These are phyloP conservation scores for Pisolithus thermaeus DNA, from an alignment of 1,284 basidiomycete genomes.

Conservation along the genomic window DNA sequence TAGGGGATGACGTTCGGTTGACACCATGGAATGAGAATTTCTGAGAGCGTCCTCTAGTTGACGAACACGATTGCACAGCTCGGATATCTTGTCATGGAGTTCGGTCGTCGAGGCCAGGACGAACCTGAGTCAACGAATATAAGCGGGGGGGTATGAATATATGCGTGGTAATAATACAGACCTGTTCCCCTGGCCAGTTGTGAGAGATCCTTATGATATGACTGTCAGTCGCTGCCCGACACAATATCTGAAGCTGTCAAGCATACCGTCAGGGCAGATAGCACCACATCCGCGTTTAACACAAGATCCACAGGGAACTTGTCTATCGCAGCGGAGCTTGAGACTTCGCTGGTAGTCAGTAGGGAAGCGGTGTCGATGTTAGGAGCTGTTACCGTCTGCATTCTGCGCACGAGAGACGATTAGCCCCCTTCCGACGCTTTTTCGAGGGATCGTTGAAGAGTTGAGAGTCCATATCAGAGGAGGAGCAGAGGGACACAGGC, in stretches of 20 bases:
- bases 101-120: slow-evolving; percentile 78
- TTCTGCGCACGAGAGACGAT: slow-evolving; percentile 70
- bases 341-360: slow-evolving; percentile 36
- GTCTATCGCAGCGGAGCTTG: slow-evolving; percentile 72
- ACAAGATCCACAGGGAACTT: slow-evolving; percentile 31
- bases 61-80: slow-evolving; percentile 66
- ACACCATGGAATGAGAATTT: slow-evolving; percentile 50
- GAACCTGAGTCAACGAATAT: slow-evolving; percentile 42
- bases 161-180: neutral
- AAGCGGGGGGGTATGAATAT: slow-evolving; percentile 4
- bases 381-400: slow-evolving; percentile 51
- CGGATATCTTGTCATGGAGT: slow-evolving; percentile 74
- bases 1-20: slow-evolving; percentile 59
- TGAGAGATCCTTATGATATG: slow-evolving; percentile 51
- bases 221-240: slow-evolving; percentile 10
- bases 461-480: slow-evolving; percentile 29
- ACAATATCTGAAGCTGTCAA: slow-evolving; percentile 3
- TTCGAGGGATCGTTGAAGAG: slow-evolving; percentile 39
- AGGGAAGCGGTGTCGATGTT: neutral
- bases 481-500: slow-evolving; percentile 36
- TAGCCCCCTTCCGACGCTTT: slow-evolving; percentile 71
- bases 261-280: slow-evolving; percentile 55
- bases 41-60: slow-evolving; percentile 73
- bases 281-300: slow-evolving; percentile 64
- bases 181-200: slow-evolving; percentile 77